Base-by-base conservation (phyloP, 108 stramenopile genomes). In the Pseudonitzschia delicatissima region DNA sequence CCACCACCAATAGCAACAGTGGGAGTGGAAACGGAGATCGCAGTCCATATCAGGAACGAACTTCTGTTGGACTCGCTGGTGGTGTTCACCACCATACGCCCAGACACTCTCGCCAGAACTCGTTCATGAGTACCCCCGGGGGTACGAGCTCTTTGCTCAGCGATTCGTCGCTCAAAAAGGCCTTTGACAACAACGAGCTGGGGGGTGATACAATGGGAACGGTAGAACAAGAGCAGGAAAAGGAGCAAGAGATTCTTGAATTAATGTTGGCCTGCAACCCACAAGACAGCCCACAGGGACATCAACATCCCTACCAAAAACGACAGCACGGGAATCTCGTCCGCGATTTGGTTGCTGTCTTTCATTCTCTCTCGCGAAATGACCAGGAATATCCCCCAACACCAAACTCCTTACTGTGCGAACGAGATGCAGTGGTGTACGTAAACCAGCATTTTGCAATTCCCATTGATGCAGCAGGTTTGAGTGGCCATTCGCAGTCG, bases 401-500 rank as follows among this genome's bases (percentile, higher is more conserved):
- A 27, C 69, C 83, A 23, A 44, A 67, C 28, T 55, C 82, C 6
- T 42, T 79, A 47, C 68, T 87, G 5, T 77, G 70, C 32, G 83
- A 78, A 36, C 62, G 83, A 64, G 87, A 85, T 44, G 82, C 85
- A 2, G 76, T 86, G 4, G 81, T 93, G 5, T 87, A 88, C 62
- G 80, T 93, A 27, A 91, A 93, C 66, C 67, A 82, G 26, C 92
- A 93, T 53, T 73, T 93, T 64, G 87, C 89, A 5, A 84, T 91
- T 5, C 81, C 82, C 21, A 81, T 93, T 21, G 92, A 89, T 57
- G 69, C 86, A 15, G 77, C 77, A n/a, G 60, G 60, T 0, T 17
- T 47, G n/a, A 37, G 40, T 15, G 42, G 61, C 5, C 12, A 23
- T 8, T 26, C 5, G 21, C 21, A 26, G 5, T 18, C 37, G 5